Conservation (phyloP, 1,139 yeast genomes). For the Nakaseomyces bracarensis region DNA sequence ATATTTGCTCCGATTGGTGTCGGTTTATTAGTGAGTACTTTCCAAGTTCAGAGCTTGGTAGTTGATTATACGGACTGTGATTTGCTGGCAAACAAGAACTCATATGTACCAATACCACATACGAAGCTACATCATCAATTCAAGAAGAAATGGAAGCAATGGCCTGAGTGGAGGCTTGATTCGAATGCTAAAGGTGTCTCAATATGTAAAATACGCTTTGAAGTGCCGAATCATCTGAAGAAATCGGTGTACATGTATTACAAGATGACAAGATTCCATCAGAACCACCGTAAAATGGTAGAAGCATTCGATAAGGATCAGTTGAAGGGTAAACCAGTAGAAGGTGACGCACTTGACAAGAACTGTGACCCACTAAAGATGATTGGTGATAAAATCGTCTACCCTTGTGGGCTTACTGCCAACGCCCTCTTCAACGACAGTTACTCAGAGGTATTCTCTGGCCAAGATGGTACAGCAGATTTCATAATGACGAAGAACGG, state of each 20-base stretch:
- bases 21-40: slow-evolving; percentile 51
- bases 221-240: slow-evolving; percentile 48
- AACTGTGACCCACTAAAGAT: slow-evolving; percentile 75
- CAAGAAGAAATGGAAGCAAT: slow-evolving; percentile 32
- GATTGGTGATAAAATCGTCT: slow-evolving; percentile 49
- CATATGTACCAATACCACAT: slow-evolving; percentile 41
- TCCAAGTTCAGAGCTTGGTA: slow-evolving; percentile 49
- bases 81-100: slow-evolving; percentile 33
- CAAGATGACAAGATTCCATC: slow-evolving; percentile 63
- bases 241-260: slow-evolving; percentile 60
- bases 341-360: slow-evolving; percentile 32
- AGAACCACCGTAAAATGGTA: slow-evolving; percentile 71
- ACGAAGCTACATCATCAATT: slow-evolving; percentile 49
- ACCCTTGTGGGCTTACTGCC: slow-evolving; percentile 95
- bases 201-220: slow-evolving; percentile 50
- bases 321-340: slow-evolving; percentile 53
- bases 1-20: slow-evolving; percentile 70
- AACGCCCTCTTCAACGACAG: slow-evolving; percentile 90
- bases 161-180: slow-evolving; percentile 50
- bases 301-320: slow-evolving; percentile 60
- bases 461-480: slow-evolving; percentile 37
- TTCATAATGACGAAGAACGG: slow-evolving; percentile 58
- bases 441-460: slow-evolving; percentile 34
- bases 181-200: slow-evolving; percentile 30
- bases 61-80: slow-evolving; percentile 55